These are phyloP conservation scores for Thyridium curvatum DNA, from an alignment of 2,329 filamentous ascomycete species.

Conservation along the genomic window DNA sequence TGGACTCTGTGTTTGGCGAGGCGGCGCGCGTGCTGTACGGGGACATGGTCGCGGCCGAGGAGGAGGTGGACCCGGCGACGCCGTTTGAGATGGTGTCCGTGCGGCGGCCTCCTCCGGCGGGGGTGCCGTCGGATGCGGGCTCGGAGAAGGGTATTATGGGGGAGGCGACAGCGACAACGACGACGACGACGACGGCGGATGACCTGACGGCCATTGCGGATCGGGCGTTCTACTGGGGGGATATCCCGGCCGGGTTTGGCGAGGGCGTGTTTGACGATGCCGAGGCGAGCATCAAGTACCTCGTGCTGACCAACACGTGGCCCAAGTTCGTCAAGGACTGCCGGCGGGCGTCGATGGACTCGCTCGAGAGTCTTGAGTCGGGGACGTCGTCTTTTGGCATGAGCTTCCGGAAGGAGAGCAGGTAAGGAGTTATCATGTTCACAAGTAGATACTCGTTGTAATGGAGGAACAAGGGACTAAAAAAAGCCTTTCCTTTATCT, in stretches of 20 bases:
- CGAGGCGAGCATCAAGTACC: conserved; percentile 55
- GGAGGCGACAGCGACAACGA: conserved; percentile 1
- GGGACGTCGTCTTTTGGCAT: too few species aligned
- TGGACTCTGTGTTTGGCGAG: conserved; percentile 50
- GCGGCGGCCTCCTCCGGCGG: not conserved
- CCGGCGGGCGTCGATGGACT: not conserved
- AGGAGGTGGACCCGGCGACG: conserved; percentile 20
- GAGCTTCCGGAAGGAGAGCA: too few species aligned
- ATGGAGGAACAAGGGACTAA: too few species aligned
- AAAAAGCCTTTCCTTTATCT: too few species aligned
- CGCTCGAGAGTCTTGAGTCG: too few species aligned
- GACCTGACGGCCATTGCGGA: too few species aligned
- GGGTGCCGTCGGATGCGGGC: conserved; percentile 6
- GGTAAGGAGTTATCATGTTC: too few species aligned
- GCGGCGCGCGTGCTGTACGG: conserved; percentile 41
- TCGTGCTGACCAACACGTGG: conserved; percentile 65
- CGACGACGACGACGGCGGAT: not conserved
- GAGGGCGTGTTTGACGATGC: conserved; percentile 51
- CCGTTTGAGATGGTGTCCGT: conserved; percentile 30
- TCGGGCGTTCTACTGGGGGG: conserved; percentile 23
- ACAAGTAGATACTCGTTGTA: too few species aligned
- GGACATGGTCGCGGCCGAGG: conserved; percentile 27
- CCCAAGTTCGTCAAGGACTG: conserved; percentile 44
- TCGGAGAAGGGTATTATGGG: conserved; percentile 6
- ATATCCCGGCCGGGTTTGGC: conserved; percentile 42